Percentiles rank a stretch among this genome's conserved stretches.
Evolutionary conservation across 228 moss, liverwort and hornwort genomes (phyloP).

Genomic region (Sphagnum fallax): DNA sequence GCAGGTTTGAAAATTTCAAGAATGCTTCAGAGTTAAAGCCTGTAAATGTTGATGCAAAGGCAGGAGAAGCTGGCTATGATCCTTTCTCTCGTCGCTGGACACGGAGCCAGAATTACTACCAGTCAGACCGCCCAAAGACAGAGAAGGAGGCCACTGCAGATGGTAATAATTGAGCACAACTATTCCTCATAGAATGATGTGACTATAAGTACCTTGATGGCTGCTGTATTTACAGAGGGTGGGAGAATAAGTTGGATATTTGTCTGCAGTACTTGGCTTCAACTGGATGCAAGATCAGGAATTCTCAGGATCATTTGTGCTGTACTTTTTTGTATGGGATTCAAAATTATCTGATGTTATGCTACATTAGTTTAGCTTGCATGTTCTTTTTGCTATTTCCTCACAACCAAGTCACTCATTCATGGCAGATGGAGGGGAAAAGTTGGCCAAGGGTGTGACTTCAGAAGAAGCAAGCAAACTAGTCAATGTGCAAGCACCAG

Average conservation of each 20-base stretch:
- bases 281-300: no score
- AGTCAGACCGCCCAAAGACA: conserved; percentile 60
- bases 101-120: conserved; percentile 94
- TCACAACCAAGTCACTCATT: no score
- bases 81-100: conserved; percentile 99
- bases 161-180: background rate
- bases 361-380: no score
- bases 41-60: conserved; percentile 90
- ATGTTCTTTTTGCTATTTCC: no score
- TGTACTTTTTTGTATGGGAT: no score
- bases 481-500: conserved; percentile 41
- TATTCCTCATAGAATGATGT: no score
- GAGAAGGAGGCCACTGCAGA: conserved; percentile 51
- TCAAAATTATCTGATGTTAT: no score
- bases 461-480: conserved; percentile 31
- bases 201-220: no score
- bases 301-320: no score
- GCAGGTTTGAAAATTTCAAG: conserved; percentile 90
- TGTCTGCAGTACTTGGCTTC: no score
- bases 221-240: no score
- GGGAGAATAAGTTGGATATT: no score
- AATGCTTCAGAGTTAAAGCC: conserved; percentile 95
- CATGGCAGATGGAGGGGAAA: conserved; percentile 31
- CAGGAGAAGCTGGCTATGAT: conserved; percentile 98
- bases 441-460: conserved; percentile 18